These are phyloP conservation scores for Stemphylium lycopersici DNA, from an alignment of 2,329 filamentous ascomycete genomes.

Conservation along the genomic window DNA sequence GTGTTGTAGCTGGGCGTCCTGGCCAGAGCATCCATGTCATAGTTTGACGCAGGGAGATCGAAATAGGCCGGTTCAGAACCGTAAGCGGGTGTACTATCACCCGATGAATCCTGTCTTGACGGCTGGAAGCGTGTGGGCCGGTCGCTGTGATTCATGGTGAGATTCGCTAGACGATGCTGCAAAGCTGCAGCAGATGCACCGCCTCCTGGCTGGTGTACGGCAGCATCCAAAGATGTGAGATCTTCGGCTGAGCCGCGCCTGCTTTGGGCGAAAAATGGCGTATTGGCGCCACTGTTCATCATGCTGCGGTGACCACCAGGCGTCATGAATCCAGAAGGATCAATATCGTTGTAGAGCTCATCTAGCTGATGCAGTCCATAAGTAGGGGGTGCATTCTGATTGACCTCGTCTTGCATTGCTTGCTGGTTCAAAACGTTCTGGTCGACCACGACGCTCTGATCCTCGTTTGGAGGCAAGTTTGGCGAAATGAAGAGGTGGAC, in stretches of 20 bases:
- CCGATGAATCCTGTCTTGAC: conserved; percentile 41
- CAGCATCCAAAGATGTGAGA: conserved; percentile 63
- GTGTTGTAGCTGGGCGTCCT: conserved; percentile 60
- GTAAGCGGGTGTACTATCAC: conserved; percentile 45
- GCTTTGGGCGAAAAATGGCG: conserved; percentile 74
- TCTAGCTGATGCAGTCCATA: conserved; percentile 92
- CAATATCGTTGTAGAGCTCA: conserved; percentile 86
- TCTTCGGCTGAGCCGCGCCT: conserved; percentile 83
- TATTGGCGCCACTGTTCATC: conserved; percentile 64
- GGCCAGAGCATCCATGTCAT: conserved; percentile 55
- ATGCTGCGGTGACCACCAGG: conserved; percentile 68
- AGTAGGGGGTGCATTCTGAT: conserved; percentile 79
- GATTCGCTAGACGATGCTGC: conserved; percentile 69
- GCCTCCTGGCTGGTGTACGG: conserved; percentile 40
- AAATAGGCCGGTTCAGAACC: conserved; percentile 29
- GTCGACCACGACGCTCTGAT: conserved; percentile 71
- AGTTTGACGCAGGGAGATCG: conserved; percentile 28
- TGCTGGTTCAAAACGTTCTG: conserved; percentile 45
- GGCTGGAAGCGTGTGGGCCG: conserved; percentile 35
- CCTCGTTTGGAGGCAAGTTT: conserved; percentile 84
- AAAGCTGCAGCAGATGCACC: conserved; percentile 65
- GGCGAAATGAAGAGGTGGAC: conserved; percentile 96
- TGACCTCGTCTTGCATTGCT: conserved; percentile 61
- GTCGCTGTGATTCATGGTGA: conserved; percentile 50
- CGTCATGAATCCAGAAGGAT: conserved; percentile 80